Base-by-base conservation (phyloP, 768 basidiomycete genomes). In the Filobasidium floriforme region DNA sequence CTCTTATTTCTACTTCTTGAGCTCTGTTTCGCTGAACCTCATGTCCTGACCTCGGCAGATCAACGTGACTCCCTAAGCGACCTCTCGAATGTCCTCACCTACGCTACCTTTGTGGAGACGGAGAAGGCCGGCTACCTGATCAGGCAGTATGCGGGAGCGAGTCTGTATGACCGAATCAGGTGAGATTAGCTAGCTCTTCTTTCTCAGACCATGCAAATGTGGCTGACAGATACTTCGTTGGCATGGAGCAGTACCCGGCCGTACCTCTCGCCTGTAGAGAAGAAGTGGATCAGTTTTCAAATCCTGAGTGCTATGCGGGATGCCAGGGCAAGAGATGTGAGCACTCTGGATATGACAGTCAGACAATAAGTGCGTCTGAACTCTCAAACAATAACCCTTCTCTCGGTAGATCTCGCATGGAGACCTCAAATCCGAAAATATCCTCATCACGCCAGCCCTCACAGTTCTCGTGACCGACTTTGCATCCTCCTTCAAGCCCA, bases 241-340 rank as follows among this genome's bases (percentile, higher is more conserved):
- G 32, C 32, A 37, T 37, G 32, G 52, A 52, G 0, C 72, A 99
- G 96, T 75, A 98, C 93, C 1, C 89, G 94, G 41, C 96, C 96
- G 3, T 99, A 98, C 80, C 82, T 99, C 46, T 88, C 86, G 68
- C 77, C 82, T 68, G 84, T 98, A 26, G 96, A 99, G 82, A 98
- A 98, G 84, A 91, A 90, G 76, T 99, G 94, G 96, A 91, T 98
- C 66, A 87, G 89, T 0, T 99, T 92, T 74, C 96, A 98, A 77
- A 82, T 98, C 1, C 82, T 98, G 67, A 87, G 85, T 29, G 90
- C 88, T 1, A 82, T 99, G 49, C 84, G 88, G 26, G 89, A 90
- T 71, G 86, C 90, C 0, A 85, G 90, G 28, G 85, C 86, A 63
- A 86, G 88, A 60, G 89, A 81, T 61, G 82, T 82, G 40, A 41